phyloP scores from a whole-genome alignment of 2,329 filamentous ascomycete genomes.

The Phaeosphaeria sp. region DNA sequence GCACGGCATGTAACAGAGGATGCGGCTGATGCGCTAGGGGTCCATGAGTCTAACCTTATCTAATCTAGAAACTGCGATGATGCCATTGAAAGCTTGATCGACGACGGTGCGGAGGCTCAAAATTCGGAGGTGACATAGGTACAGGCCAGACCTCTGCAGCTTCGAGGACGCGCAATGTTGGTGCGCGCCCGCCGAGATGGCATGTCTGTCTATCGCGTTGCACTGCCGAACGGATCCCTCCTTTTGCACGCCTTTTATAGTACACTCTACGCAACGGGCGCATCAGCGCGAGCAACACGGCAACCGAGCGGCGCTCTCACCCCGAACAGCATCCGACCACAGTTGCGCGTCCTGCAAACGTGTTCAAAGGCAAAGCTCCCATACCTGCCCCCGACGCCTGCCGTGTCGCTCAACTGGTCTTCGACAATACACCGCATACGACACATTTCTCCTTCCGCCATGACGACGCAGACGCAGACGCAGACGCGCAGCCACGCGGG shows the following conservation, averaged over 20 bases:
- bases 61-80: constrained; percentile 17
- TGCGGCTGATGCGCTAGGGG: not conserved
- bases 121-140: constrained; percentile 17
- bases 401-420: constrained; percentile 38
- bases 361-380: constrained; percentile 32
- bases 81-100: constrained; percentile 19
- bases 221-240: constrained; percentile 25
- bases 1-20: not conserved
- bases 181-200: constrained; percentile 42
- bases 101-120: constrained; percentile 22
- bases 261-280: constrained; percentile 15
- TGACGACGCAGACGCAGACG: constrained; percentile 30
- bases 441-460: constrained; percentile 37
- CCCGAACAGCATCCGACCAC: constrained; percentile 16
- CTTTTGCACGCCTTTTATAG: constrained; percentile 27
- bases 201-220: constrained; percentile 40
- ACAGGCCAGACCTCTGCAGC: constrained; percentile 20
- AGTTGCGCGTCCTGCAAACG: constrained; percentile 42
- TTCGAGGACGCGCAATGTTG: constrained; percentile 33
- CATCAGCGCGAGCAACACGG: not conserved
- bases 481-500: constrained; percentile 45
- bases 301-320: constrained; percentile 2
- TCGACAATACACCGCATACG: constrained; percentile 39
- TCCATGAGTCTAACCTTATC: not conserved
- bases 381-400: constrained; percentile 12